Conservation (phyloP, 179 eudicot genomes). For the Silene noctiflora region DNA sequence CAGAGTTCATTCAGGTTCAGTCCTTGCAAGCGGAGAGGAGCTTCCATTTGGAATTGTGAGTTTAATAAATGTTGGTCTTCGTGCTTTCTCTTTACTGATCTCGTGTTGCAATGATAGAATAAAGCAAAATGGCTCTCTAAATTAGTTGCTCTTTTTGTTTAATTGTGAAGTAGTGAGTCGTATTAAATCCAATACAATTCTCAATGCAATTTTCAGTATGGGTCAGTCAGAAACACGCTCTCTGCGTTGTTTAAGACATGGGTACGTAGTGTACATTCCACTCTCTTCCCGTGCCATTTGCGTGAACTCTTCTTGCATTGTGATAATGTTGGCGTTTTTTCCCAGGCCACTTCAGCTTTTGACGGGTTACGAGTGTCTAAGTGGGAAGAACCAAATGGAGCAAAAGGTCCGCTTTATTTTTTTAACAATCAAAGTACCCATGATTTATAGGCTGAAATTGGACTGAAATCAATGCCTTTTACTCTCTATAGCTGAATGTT, state of each 20-base stretch:
- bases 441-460: slow-evolving; percentile 2
- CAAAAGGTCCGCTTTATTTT: slow-evolving; percentile 50
- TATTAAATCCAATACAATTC: background rate
- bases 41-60: slow-evolving; percentile 96
- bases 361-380: slow-evolving; percentile 78
- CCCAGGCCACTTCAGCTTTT: slow-evolving; percentile 85
- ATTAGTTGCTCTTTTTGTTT: no score
- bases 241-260: no score
- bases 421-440: background rate
- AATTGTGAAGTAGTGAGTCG: background rate
- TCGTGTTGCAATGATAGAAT: background rate
- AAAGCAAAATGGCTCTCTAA: no score
- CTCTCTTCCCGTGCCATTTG: background rate
- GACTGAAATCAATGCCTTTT: background rate
- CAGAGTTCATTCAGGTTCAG: slow-evolving; percentile 73
- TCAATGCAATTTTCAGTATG: no score
- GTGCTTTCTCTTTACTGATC: background rate
- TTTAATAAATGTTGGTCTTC: slow-evolving; percentile 3
- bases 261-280: background rate
- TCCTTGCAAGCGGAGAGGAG: slow-evolving; percentile 91
- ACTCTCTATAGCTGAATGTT: background rate
- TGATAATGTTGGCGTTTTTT: background rate
- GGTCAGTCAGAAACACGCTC: no score
- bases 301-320: background rate
- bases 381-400: slow-evolving; percentile 99